phyloP scores from a whole-genome alignment of 306 rosid species.

The Castanopsis chinensis region DNA sequence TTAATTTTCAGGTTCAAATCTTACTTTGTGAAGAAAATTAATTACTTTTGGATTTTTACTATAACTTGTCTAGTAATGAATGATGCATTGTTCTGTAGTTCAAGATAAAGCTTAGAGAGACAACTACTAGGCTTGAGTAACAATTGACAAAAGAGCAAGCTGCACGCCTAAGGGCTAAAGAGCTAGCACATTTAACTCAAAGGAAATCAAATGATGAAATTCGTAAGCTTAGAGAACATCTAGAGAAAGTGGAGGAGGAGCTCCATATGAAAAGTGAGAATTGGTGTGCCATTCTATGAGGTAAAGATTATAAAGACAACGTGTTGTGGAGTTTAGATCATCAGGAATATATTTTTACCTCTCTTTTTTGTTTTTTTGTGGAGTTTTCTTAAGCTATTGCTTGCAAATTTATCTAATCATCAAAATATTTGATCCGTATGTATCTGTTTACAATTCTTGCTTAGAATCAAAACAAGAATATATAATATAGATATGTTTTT shows the following conservation, averaged over 20 bases:
- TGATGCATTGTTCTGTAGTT: conserved; percentile 44
- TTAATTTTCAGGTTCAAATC: background rate
- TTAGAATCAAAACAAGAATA: no score
- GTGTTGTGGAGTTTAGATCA: background rate
- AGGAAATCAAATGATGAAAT: conserved; percentile 61
- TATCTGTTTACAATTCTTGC: background rate
- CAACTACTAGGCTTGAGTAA: conserved; percentile 63
- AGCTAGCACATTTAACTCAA: conserved; percentile 55
- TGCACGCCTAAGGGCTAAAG: conserved; percentile 64
- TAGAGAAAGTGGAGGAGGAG: conserved; percentile 69
- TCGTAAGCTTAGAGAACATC: conserved; percentile 59
- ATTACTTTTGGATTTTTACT: background rate
- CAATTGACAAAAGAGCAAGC: conserved; percentile 76
- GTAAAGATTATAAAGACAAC: background rate
- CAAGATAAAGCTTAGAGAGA: background rate
- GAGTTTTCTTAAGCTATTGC: background rate
- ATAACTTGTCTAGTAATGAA: background rate
- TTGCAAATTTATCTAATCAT: background rate
- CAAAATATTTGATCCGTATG: background rate
- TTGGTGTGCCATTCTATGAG: conserved; percentile 64
- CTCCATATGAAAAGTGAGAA: conserved; percentile 49
- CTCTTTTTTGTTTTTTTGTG: background rate
- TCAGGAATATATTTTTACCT: background rate
- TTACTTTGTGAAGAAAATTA: background rate
- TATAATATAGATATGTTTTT: no score